Percentiles rank a stretch among this genome's conserved stretches.
Evolutionary conservation across 1,284 basidiomycete species (phyloP).

Genomic region (Cutaneotrichosporon dermatis): DNA sequence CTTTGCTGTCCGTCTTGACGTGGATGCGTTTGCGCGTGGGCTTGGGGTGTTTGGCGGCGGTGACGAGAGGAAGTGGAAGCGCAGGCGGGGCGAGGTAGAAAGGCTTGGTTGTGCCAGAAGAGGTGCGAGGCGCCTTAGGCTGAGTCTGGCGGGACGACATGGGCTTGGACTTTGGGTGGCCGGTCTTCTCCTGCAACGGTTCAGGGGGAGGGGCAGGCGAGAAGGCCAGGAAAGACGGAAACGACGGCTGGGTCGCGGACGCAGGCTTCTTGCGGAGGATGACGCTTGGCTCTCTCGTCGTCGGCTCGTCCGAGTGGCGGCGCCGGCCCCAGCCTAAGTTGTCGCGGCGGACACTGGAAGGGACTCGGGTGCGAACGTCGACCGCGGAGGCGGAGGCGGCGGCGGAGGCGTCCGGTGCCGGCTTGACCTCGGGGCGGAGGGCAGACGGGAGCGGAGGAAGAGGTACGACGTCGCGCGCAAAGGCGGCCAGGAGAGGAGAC

Average conservation of each 20-base stretch:
- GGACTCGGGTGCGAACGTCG: constrained; percentile 9
- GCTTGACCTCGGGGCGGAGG: background rate
- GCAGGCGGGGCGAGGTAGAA: no score
- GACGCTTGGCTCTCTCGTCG: background rate
- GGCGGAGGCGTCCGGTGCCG: background rate
- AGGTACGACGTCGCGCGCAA: constrained; percentile 21
- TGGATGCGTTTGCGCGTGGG: constrained; percentile 1
- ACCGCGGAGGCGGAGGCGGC: constrained; percentile 2
- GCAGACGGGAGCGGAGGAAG: background rate
- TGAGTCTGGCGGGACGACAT: background rate
- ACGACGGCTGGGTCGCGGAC: background rate
- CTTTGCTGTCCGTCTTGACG: background rate
- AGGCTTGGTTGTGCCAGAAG: no score
- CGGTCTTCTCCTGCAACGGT: no score
- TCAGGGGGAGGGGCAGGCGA: background rate
- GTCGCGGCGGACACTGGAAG: constrained; percentile 24
- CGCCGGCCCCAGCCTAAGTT: constrained; percentile 40
- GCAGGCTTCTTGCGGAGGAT: background rate
- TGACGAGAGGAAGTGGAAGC: background rate
- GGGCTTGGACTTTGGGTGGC: background rate
- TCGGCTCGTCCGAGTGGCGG: constrained; percentile 13
- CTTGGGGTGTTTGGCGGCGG: background rate
- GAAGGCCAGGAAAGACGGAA: constrained; percentile 7
- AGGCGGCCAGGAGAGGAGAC: constrained; percentile 30
- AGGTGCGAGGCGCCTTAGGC: no score